A percentile compares a stretch with the other conserved stretches of the same genome.
These are phyloP conservation scores for Diaporthe batatas DNA, from an alignment of 2,329 filamentous ascomycete genomes.

Conservation along the genomic window DNA sequence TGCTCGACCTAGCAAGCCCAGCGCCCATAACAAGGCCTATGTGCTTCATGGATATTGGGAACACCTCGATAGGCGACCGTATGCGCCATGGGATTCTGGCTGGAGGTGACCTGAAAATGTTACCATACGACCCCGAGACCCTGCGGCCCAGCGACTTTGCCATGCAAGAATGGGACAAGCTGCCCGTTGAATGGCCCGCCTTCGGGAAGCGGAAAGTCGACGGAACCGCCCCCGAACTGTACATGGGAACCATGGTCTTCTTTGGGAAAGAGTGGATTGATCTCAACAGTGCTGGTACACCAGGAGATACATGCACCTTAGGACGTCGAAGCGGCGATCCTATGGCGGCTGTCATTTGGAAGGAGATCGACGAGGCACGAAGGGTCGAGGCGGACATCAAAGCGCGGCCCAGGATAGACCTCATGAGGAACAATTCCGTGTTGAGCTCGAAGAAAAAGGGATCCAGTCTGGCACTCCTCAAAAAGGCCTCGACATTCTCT, in stretches of 20 bases:
- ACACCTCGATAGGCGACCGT: constrained; percentile 18
- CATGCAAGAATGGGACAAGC: constrained; percentile 32
- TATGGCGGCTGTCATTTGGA: constrained; percentile 13
- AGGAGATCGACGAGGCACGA: not conserved
- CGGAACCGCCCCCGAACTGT: not conserved
- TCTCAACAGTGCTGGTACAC: constrained; percentile 11
- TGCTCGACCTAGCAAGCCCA: constrained; percentile 21
- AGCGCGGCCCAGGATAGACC: not conserved
- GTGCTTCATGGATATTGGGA: constrained; percentile 26
- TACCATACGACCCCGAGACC: constrained; percentile 5
- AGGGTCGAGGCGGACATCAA: too few species aligned
- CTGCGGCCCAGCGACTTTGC: constrained; percentile 32
- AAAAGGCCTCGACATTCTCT: not conserved
- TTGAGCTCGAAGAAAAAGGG: not conserved
- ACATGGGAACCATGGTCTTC: constrained; percentile 29
- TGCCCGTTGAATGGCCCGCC: constrained; percentile 25
- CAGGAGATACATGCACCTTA: constrained; percentile 2
- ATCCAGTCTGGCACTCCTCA: not conserved
- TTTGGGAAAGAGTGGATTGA: constrained; percentile 35
- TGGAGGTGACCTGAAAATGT: not conserved
- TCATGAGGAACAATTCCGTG: constrained; percentile 1
- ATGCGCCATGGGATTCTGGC: constrained; percentile 28
- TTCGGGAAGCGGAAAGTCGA: constrained; percentile 8
- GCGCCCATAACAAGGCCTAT: not conserved
- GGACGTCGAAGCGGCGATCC: not conserved